Percentiles rank a stretch among this genome's conserved stretches.
Evolutionary conservation across 2,329 filamentous ascomycete genomes (phyloP).

Genomic region (Pseudogymnoascus sp.): DNA sequence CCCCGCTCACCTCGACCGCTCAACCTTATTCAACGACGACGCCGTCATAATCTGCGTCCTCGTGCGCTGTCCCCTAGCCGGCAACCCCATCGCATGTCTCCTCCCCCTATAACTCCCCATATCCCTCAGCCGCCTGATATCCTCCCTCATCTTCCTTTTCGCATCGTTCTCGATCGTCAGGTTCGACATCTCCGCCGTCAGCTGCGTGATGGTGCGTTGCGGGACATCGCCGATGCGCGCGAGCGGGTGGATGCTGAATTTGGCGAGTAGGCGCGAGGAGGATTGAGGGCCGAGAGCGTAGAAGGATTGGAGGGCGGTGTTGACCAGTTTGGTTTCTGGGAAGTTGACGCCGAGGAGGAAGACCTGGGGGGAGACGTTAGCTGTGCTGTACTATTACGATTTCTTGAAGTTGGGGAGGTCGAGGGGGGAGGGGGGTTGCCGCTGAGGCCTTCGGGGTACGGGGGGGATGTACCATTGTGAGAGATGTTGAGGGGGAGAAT

Average conservation of each 20-base stretch:
- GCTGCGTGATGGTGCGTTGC: constrained; percentile 66
- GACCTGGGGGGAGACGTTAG: constrained; percentile 35
- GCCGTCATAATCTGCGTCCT: constrained; percentile 60
- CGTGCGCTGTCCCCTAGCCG: constrained; percentile 83
- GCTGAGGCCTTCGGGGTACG: neutral
- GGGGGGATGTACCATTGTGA: constrained; percentile 20
- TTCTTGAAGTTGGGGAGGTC: neutral
- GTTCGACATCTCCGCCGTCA: constrained; percentile 76
- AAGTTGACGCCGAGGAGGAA: constrained; percentile 86
- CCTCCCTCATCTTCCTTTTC: constrained; percentile 66
- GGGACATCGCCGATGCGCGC: constrained; percentile 69
- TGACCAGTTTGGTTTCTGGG: constrained; percentile 71
- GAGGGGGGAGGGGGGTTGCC: neutral
- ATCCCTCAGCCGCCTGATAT: constrained; percentile 78
- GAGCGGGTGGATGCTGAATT: constrained; percentile 77
- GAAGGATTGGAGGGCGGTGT: constrained; percentile 69
- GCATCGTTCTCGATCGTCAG: constrained; percentile 95
- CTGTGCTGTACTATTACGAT: neutral
- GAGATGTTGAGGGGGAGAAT: neutral
- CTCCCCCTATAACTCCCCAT: constrained; percentile 86
- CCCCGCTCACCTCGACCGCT: constrained; percentile 34
- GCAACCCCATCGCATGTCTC: constrained; percentile 85
- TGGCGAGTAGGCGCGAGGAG: constrained; percentile 72
- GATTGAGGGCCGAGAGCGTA: constrained; percentile 71
- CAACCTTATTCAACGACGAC: constrained; percentile 52